Base-by-base conservation (phyloP, 2,329 filamentous ascomycete genomes). In the Pyrenophora graminea region DNA sequence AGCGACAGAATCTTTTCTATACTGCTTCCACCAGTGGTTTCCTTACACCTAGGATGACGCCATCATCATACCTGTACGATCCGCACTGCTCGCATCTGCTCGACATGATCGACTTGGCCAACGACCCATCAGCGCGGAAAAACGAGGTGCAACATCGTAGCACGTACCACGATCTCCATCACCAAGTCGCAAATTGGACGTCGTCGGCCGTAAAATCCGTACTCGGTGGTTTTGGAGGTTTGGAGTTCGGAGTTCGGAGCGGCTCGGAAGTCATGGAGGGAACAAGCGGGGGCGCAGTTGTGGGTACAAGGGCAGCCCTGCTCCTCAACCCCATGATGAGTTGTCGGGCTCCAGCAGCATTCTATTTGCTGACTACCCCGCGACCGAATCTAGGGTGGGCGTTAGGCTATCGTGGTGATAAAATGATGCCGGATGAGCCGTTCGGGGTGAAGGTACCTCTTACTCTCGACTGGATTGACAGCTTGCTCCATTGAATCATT, bases 31-130 rank as follows among this genome's bases (percentile, higher is more conserved):
- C 23, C 23, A 25, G 23, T 25, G 23, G 23, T 8, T 32, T 25
- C 6, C 7, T 2, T 21, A 21, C 6, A 13, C 9, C 25, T 25
- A n/a, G 2, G 10, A 33, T 58, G 50, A 58, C 51, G 45, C 58
- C 48, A 51, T 59, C 48, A 51, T 10, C 19, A 4, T 51, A 63
- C 56, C 50, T 61, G 42, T 39, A 51, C 34, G 4, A 64, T 59
- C 21, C 61, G 58, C 27, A 59, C 63, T 17, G 61, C 58, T 44
- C 52, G 59, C 59, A 64, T 65, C 12, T 53, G 47, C 10, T 19
- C 25, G 45, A 36, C 49, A 58, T 55, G 17, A 21, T 44, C 15
- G 13, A 18, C 3, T 21, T 15, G 2, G 5, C 39, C 7, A 5
- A 23, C 21, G n/a, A 18, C 17, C n/a, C 5, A 18, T 23, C 18